phyloP scores from a whole-genome alignment of 441 rosid genomes.

The Euphorbia neoarborescens region DNA sequence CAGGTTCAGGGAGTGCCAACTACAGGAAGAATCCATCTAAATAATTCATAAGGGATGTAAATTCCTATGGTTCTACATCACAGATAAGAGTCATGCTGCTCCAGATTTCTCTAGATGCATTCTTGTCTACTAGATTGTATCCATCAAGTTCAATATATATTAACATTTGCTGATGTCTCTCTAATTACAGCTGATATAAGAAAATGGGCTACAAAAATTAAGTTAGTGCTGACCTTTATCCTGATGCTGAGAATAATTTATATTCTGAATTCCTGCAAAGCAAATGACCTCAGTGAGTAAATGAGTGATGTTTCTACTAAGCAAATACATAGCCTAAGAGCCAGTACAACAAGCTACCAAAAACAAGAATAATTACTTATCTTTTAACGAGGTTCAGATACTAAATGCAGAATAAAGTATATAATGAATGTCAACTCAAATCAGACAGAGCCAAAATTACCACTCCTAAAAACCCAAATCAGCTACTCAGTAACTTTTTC shows the following conservation, averaged over 20 bases:
- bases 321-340: not conserved
- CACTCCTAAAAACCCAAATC: not conserved
- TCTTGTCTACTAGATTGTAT: not conserved
- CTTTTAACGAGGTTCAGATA: not conserved
- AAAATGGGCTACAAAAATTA: conserved; percentile 1
- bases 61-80: not conserved
- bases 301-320: not conserved
- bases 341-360: not conserved
- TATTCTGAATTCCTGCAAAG: not conserved
- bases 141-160: not conserved
- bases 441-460: not conserved
- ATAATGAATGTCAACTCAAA: not conserved
- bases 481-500: not conserved
- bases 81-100: not conserved
- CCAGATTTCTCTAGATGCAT: not conserved
- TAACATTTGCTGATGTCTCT: not conserved
- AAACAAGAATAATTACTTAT: not conserved
- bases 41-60: not conserved
- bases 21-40: not conserved
- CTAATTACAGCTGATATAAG: no score
- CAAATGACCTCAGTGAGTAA: not conserved
- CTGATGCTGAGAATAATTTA: not conserved
- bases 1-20: not conserved
- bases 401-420: not conserved
- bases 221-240: conserved; percentile 9